Conservation (phyloP, 129 eudicot genomes). For the Solidago caesia region DNA sequence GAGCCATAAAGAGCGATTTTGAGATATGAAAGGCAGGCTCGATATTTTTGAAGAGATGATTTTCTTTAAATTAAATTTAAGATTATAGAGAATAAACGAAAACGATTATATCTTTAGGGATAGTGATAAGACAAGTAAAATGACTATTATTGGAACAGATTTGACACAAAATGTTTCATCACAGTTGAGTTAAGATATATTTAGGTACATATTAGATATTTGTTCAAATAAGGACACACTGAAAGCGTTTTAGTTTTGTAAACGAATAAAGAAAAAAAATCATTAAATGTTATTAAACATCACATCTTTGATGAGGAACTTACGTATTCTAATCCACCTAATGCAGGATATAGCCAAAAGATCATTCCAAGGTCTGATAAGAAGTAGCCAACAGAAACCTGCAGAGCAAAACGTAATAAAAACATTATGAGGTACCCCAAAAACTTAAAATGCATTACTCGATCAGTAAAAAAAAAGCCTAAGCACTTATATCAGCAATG, state of each 20-base stretch:
- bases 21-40: not conserved
- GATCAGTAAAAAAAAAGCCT: not conserved
- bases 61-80: not conserved
- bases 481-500: conserved; percentile 9
- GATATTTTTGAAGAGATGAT: not conserved
- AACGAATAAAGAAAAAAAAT: not conserved
- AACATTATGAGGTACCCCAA: conserved; percentile 4
- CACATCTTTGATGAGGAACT: conserved; percentile 35
- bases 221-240: not conserved
- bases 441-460: conserved; percentile 5
- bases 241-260: no score
- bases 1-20: not conserved
- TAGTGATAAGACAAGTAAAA: not conserved
- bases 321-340: conserved; percentile 97
- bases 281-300: not conserved
- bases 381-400: conserved; percentile 97
- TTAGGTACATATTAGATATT: not conserved
- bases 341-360: conserved; percentile 86
- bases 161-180: not conserved
- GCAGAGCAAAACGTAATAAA: conserved; percentile 33
- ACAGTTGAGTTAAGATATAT: not conserved
- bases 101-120: not conserved
- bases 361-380: conserved; percentile 85
- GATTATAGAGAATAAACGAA: not conserved
- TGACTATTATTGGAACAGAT: not conserved